Base-by-base conservation (phyloP, 495 filamentous ascomycete species). In the Clavariopsis aquatica region DNA sequence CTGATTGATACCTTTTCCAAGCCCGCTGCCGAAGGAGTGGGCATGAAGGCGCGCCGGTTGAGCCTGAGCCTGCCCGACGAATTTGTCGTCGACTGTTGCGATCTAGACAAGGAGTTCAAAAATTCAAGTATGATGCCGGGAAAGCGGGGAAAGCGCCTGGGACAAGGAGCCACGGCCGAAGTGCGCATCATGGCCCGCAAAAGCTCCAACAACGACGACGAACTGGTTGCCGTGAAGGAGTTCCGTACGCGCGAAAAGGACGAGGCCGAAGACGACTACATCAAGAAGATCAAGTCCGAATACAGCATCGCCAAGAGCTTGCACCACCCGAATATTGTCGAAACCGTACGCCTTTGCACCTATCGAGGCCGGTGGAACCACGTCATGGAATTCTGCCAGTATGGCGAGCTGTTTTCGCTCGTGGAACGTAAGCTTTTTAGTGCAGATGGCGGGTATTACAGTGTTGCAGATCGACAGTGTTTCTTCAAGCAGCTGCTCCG, bases 381-480 rank as follows among this genome's bases (percentile, higher is more conserved):
- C 71, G 89, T 92, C 56, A 93, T 93, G 90, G 89, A 93, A 72
- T 92, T 86, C 65, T 93, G 90, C 77, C 76, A 80, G 7, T 81
- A 86, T 52, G 89, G 89, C 22, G 90, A 93, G 70, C 78, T 93
- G 10, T 89, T 84, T 71, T 78, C 78, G 52, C 72, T 91, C n/a
- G 84, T 91, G 26, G 79, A 82, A 57, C 83, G 84, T 64, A 79
- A 81, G 46, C 63, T 70, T 20, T 72, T 72, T 36, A 15, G 27
- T 19, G 55, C n/a, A 12, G 34, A n/a, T 0, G n/a, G 23, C 29
- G 41, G 62, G 6, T 86, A 87, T 68, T 82, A 92, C 52, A 79
- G 74, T 31, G 74, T 76, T 1, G 79, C 83, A 1, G 85, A 89
- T 58, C 82, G 84, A 46, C 71, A 86, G 13, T 94, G 90, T 73